phyloP scores from a whole-genome alignment of 441 rosid genomes.

The Kokia cookei region DNA sequence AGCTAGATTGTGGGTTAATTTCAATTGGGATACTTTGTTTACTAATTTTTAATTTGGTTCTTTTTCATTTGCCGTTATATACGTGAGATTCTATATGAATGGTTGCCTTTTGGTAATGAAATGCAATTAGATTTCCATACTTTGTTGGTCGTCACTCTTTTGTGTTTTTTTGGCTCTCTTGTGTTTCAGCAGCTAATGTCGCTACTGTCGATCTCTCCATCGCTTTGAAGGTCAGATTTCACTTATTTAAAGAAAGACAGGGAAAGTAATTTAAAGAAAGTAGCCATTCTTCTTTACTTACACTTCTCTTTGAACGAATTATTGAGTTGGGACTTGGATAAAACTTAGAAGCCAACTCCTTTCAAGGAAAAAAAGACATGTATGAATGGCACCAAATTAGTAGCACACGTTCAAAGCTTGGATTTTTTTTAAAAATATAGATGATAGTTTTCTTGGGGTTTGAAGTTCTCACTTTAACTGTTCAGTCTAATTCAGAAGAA shows the following conservation, averaged over 20 bases:
- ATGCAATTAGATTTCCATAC: not conserved
- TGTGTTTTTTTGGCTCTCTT: not conserved
- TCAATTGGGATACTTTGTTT: not conserved
- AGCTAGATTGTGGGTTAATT: not conserved
- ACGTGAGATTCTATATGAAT: not conserved
- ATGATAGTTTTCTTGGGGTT: conserved; percentile 1
- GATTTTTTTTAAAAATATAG: not conserved
- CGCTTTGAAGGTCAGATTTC: conserved; percentile 35
- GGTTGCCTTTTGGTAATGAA: not conserved
- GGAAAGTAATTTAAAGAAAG: not conserved
- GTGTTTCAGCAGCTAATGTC: conserved; percentile 21
- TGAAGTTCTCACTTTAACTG: conserved; percentile 24
- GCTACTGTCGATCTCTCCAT: conserved; percentile 22
- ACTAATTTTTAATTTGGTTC: not conserved
- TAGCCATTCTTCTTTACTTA: conserved; percentile 1
- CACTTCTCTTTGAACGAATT: not conserved
- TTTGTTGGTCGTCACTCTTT: not conserved
- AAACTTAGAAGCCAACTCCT: not conserved
- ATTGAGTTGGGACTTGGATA: not conserved
- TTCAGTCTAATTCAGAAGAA: conserved; percentile 47
- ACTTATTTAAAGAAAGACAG: not conserved
- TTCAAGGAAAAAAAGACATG: not conserved
- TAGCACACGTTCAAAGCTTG: not conserved
- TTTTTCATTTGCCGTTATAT: not conserved
- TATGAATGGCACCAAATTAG: not conserved